Base-by-base conservation (phyloP, 2,329 filamentous ascomycete genomes). In the Penicillium sp. region DNA sequence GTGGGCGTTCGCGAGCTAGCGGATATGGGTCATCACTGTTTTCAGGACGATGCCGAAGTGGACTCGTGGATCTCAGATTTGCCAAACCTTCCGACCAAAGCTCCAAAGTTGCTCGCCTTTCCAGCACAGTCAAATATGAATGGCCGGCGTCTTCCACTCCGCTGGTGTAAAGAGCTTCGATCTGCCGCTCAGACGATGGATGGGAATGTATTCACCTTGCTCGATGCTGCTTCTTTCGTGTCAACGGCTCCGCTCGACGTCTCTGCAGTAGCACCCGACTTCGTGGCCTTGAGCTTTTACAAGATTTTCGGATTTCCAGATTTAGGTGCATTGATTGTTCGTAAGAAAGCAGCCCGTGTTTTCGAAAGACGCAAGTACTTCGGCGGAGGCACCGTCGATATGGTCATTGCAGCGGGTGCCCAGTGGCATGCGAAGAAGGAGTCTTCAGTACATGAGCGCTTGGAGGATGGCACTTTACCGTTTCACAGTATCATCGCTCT, bases 291-390 rank as follows among this genome's bases (percentile, higher is more conserved):
- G 37, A 96, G 90, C 66, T 83, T 97, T 54, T 94, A 96, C 73
- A 98, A 97, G 67, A 90, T 96, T n/a, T 97, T 97, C 66, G 91
- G 93, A 1, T 96, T 96, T 55, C 91, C 91, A 0, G 88, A 97
- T 64, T 74, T 97, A 2, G 91, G 91, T 1, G 90, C 84, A 1
- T 71, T 98, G 49, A 82, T 97, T 28, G 82, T 97, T 9, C 82
- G 86, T 37, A 90, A 88, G 57, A 76, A 80, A 29, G 80, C 86
- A 9, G 81, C 80, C 5, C 66, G 76, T 35, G 64, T 85, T 3
- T 83, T 95, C 40, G 73, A 79, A 29, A 73, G 75, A 37, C 81
- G 89, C 50, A 83, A 74, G 52, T 98, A 94, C 61, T 98, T 98
- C 69, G 91, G 91, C 5, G 93, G 91, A 5, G 93, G 93, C 3